These are phyloP conservation scores for Aspergillus nomiae DNA, from an alignment of 2,329 filamentous ascomycete genomes.

Conservation along the genomic window DNA sequence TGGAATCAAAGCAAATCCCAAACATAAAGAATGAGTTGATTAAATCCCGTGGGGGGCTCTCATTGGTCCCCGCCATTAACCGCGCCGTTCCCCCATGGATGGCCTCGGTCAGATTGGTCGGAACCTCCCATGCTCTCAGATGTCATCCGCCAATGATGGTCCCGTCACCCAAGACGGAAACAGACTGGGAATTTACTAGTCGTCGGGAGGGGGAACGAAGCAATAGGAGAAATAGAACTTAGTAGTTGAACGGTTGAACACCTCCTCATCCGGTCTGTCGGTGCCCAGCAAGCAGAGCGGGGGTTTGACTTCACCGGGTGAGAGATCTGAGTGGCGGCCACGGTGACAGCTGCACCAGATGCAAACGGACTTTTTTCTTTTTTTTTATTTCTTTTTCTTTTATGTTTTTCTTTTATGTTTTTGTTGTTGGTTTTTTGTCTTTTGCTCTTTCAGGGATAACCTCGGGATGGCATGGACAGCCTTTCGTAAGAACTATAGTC, in stretches of 20 bases:
- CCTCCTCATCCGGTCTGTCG: slow-evolving; percentile 19
- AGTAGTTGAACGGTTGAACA: slow-evolving; percentile 8
- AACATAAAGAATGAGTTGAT: neutral
- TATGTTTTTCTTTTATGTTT: neutral
- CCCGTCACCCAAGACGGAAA: slow-evolving; percentile 1
- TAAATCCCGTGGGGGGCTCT: neutral
- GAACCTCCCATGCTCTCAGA: neutral
- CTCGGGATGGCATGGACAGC: neutral
- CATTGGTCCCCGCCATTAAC: neutral
- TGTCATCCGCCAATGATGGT: neutral
- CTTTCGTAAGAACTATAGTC: neutral
- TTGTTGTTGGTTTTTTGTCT: neutral
- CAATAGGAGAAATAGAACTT: too few species aligned
- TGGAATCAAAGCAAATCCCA: neutral
- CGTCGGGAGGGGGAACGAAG: too few species aligned
- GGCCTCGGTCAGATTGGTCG: neutral
- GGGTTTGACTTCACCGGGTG: neutral
- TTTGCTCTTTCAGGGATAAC: neutral
- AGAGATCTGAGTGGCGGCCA: slow-evolving; percentile 19
- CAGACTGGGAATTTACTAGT: neutral
- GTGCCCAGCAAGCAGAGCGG: slow-evolving; percentile 9
- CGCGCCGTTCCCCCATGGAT: neutral
- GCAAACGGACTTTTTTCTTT: neutral
- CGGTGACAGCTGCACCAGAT: slow-evolving; percentile 13
- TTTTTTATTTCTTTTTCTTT: neutral